Conservation (phyloP, 495 filamentous ascomycete species). For the Pseudevernia furfuracea region DNA sequence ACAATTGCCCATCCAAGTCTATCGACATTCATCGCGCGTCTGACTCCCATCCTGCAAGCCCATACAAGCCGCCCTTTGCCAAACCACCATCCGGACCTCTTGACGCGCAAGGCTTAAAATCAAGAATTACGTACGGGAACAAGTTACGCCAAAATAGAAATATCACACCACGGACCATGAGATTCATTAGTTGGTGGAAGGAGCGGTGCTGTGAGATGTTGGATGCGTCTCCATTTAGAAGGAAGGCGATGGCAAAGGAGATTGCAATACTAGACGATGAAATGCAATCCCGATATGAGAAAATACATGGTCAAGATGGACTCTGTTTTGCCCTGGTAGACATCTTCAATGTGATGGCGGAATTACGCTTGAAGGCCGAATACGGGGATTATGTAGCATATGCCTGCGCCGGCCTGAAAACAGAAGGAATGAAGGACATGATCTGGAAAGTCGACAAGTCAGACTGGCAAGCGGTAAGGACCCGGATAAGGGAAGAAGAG, state of each 20-base stretch:
- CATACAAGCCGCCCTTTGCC: too few species aligned
- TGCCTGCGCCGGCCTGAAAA: background rate
- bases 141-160: background rate
- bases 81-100: background rate
- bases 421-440: background rate
- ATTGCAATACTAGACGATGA: background rate
- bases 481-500: background rate
- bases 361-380: background rate
- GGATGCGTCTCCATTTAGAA: background rate
- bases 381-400: conserved; percentile 8
- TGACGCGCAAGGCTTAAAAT: background rate
- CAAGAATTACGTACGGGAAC: background rate
- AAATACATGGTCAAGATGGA: background rate
- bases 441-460: background rate
- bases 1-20: too few species aligned
- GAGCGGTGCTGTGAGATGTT: background rate
- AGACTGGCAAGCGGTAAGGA: background rate
- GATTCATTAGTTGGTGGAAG: conserved; percentile 3
- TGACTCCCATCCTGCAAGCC: too few species aligned
- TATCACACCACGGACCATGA: background rate
- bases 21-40: too few species aligned
- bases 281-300: conserved; percentile 1
- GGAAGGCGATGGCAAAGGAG: background rate
- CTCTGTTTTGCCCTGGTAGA: background rate
- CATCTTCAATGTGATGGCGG: background rate